phyloP scores from a whole-genome alignment of 768 basidiomycete genomes.

The Panaeolus cyanescens region DNA sequence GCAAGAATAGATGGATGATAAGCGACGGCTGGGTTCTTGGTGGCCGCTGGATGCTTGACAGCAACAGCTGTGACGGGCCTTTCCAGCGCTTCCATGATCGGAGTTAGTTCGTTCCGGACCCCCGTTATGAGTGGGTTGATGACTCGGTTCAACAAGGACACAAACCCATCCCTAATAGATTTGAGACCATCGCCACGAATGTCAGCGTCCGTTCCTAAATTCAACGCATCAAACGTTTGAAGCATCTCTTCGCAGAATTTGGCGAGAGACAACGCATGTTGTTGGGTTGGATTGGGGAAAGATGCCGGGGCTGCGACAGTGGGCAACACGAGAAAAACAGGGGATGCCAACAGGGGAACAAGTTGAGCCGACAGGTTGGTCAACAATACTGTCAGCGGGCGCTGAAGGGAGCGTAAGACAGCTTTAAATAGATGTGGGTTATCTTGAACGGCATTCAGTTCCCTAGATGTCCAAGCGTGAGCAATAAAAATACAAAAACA shows the following conservation, averaged over 20 bases:
- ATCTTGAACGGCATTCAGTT: constrained; percentile 64
- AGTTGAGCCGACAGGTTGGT: constrained; percentile 70
- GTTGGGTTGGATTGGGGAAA: constrained; percentile 64
- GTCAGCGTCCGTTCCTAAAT: constrained; percentile 63
- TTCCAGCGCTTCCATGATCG: constrained; percentile 67
- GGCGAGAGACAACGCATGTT: constrained; percentile 69
- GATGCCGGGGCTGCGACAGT: constrained; percentile 52
- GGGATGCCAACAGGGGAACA: constrained; percentile 65
- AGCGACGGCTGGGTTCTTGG: constrained; percentile 27
- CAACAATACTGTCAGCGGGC: constrained; percentile 74
- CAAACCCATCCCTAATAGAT: constrained; percentile 66
- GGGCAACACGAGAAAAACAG: constrained; percentile 55
- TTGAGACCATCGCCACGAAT: constrained; percentile 69
- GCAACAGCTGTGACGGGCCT: constrained; percentile 30
- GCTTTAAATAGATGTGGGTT: constrained; percentile 69
- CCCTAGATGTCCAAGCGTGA: constrained; percentile 41
- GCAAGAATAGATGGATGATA: constrained; percentile 63
- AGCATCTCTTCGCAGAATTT: constrained; percentile 76
- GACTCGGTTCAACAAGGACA: constrained; percentile 67
- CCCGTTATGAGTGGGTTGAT: constrained; percentile 62
- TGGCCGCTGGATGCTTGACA: constrained; percentile 29
- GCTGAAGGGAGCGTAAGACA: constrained; percentile 71
- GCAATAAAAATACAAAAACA: constrained; percentile 11
- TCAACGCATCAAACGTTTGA: constrained; percentile 66
- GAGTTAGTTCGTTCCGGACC: constrained; percentile 62